Percentiles rank a stretch among this genome's conserved stretches.
Evolutionary conservation across 441 rosid genomes (phyloP).

Genomic region (Breynia disticha): DNA sequence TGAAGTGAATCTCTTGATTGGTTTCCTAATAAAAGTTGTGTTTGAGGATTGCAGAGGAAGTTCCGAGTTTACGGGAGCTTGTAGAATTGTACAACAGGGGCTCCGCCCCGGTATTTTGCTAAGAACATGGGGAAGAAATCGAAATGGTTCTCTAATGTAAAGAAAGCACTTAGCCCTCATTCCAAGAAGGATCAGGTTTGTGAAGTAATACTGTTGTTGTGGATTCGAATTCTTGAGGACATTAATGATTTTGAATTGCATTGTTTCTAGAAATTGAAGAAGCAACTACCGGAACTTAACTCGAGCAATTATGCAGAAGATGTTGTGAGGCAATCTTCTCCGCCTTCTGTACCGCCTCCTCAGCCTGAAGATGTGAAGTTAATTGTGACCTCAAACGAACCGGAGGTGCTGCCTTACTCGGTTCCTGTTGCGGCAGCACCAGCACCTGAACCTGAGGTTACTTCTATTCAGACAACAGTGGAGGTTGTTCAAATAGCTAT

Average conservation of each 20-base stretch:
- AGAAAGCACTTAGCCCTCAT: slow-evolving; percentile 77
- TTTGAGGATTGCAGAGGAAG: neutral
- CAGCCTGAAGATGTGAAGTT: slow-evolving; percentile 40
- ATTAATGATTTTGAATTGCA: neutral
- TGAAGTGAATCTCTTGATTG: slow-evolving; percentile 7
- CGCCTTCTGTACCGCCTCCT: slow-evolving; percentile 25
- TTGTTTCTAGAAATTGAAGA: slow-evolving; percentile 47
- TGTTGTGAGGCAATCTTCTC: slow-evolving; percentile 21
- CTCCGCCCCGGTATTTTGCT: slow-evolving; percentile 22
- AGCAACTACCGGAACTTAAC: slow-evolving; percentile 32
- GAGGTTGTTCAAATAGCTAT: slow-evolving; percentile 32
- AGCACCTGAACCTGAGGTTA: slow-evolving; percentile 16
- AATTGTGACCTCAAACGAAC: slow-evolving; percentile 39
- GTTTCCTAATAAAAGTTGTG: neutral
- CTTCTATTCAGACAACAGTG: slow-evolving; percentile 29
- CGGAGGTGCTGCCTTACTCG: slow-evolving; percentile 20
- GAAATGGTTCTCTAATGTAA: slow-evolving; percentile 82
- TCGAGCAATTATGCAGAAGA: slow-evolving; percentile 25
- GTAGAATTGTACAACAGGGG: slow-evolving; percentile 3
- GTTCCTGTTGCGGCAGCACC: slow-evolving; percentile 28
- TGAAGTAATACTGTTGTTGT: neutral
- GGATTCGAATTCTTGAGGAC: neutral
- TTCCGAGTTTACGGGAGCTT: no score
- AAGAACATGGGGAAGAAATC: slow-evolving; percentile 83
- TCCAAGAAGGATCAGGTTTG: slow-evolving; percentile 59